Evolutionary conservation across 106 monocot genomes (phyloP).

Genomic region (Alisma plantagoaquatica): DNA sequence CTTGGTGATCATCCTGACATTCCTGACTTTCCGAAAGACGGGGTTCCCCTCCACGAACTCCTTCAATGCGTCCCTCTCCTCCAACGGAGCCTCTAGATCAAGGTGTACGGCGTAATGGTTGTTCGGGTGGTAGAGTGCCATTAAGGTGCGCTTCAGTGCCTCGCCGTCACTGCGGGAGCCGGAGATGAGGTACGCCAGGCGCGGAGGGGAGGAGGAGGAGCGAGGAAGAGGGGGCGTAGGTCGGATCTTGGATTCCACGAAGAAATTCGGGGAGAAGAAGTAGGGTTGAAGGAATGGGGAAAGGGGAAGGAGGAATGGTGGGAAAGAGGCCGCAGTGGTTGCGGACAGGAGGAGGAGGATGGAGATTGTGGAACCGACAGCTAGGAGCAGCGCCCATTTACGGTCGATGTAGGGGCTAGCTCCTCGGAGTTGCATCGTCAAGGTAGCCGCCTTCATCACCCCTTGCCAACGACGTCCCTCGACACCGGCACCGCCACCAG

Average conservation of each 20-base stretch:
- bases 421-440: no score
- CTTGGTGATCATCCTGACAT: conserved; percentile 55
- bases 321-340: no score
- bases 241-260: conserved; percentile 37
- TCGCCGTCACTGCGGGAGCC: conserved; percentile 35
- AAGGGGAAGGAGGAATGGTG: not conserved
- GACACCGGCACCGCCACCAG: no score
- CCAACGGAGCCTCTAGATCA: conserved; percentile 27
- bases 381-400: no score
- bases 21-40: conserved; percentile 26
- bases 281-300: not conserved
- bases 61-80: conserved; percentile 24
- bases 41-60: conserved; percentile 23
- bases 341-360: no score
- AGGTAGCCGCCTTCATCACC: no score
- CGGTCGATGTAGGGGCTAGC: no score
- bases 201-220: conserved; percentile 21
- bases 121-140: conserved; percentile 30
- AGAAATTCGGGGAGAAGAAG: not conserved
- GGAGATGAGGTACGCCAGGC: conserved; percentile 47
- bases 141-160: conserved; percentile 24
- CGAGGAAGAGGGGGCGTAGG: not conserved
- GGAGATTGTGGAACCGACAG: no score
- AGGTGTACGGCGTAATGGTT: conserved; percentile 26
- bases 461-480: no score